Evolutionary conservation across 441 rosid genomes (phyloP), one percentile per base, ranked within the genome.

Genomic region (Arabidopsis hybrid): DNA sequence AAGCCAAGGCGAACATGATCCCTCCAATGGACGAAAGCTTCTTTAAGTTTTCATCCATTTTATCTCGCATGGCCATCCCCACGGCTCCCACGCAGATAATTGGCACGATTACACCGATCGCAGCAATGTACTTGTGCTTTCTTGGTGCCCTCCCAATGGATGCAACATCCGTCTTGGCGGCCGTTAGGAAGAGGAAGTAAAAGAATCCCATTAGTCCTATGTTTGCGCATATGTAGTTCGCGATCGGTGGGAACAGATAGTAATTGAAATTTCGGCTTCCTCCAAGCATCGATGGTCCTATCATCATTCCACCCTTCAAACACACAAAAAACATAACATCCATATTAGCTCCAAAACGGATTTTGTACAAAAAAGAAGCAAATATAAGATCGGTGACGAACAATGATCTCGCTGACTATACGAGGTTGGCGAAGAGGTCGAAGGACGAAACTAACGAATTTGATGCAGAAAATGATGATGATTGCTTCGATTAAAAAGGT

Each of bases 231-330:
- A 90, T 67, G 65, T 78, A 85, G 21, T 62, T 51, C 3, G 85
- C 79, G 8, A 79, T 78, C 0, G 75, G 84, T 1, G 94, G 92
- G 34, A 86, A 70, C 8, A 56, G 5, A 0, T 31, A 11, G 11
- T 63, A 49, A 10, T 57, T 16, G 63, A 87, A 85, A 8, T 40
- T 67, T 69, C 65, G 36, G 79, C 45, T 87, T 34, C 71, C 73
- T n/a, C 89, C 92, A 2, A 92, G 53, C 51, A 90, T 17, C 0
- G 96, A 88, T 0, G 96, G 97, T 81, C 96, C 96, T 14, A 92
- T 39, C 50, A 87, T 61, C 61, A 90, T 70, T 7, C 94, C 97
- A 43, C 91, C 90, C 97, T 92, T 67, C 35, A 83, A 71, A 32
- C 43, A 47, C 11, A 47, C 11, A 47, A 1, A 49, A 49, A 8